Conservation (phyloP, 176 grass and related monocot species). For the Cenchrus fungigraminus region DNA sequence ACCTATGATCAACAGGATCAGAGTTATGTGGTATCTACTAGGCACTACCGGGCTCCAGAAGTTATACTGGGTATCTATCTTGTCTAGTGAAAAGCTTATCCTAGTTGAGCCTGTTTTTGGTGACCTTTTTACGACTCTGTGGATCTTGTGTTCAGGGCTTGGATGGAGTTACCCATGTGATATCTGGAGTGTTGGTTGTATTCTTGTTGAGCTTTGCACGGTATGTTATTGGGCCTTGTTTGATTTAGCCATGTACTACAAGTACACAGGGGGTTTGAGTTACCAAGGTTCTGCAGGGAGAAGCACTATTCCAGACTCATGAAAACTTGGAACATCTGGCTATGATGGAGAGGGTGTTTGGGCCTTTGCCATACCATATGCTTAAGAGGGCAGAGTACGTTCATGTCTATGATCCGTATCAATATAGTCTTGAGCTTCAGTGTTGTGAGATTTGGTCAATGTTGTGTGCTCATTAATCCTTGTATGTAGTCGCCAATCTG, state of each 20-base stretch:
- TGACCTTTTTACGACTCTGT: slow-evolving; percentile 23
- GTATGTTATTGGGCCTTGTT: slow-evolving; percentile 47
- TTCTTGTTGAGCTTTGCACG: slow-evolving; percentile 95
- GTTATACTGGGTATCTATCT: slow-evolving; percentile 80
- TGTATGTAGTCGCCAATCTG: slow-evolving; percentile 62
- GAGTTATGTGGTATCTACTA: slow-evolving; percentile 88
- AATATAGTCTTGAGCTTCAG: slow-evolving; percentile 26
- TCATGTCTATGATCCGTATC: slow-evolving; percentile 14
- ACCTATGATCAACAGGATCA: slow-evolving; percentile 68
- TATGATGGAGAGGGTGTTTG: slow-evolving; percentile 72
- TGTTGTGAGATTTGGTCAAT: slow-evolving; percentile 10
- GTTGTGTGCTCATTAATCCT: slow-evolving; percentile 42
- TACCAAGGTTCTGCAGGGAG: slow-evolving; percentile 52
- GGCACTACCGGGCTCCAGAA: slow-evolving; percentile 94
- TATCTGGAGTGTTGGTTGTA: slow-evolving; percentile 97
- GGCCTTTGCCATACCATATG: slow-evolving; percentile 60
- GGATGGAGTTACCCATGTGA: slow-evolving; percentile 95
- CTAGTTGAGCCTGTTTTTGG: slow-evolving; percentile 18
- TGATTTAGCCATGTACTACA: slow-evolving; percentile 3
- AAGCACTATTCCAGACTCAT: slow-evolving; percentile 73
- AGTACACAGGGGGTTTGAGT: slow-evolving; percentile 28
- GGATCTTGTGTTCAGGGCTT: slow-evolving; percentile 64
- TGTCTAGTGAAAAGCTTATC: slow-evolving; percentile 10
- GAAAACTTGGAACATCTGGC: slow-evolving; percentile 75
- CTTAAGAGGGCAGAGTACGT: slow-evolving; percentile 67